Evolutionary conservation across 495 filamentous ascomycete species (phyloP).

Genomic region (Jackrogersella multiformis): DNA sequence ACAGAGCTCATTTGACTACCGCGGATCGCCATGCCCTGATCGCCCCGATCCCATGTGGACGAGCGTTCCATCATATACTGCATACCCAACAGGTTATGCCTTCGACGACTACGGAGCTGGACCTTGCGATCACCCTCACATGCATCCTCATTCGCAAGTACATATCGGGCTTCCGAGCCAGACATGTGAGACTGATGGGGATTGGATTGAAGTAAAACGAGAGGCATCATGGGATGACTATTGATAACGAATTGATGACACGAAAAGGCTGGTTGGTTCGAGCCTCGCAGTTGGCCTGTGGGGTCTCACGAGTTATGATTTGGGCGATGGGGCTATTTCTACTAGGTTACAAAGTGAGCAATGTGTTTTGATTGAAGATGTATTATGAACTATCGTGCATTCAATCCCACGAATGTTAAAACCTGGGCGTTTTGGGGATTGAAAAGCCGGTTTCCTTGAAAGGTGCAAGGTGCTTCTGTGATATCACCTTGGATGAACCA

Average conservation of each 20-base stretch:
- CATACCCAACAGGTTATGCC: slow-evolving; percentile 39
- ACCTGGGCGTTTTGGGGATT: not conserved
- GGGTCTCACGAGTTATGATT: not conserved
- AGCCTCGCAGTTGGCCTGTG: not conserved
- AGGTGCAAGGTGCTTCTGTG: not conserved
- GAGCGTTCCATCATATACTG: slow-evolving; percentile 16
- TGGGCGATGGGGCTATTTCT: not conserved
- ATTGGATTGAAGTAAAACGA: slow-evolving; percentile 48
- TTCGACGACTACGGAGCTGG: slow-evolving; percentile 37
- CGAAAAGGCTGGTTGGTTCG: not conserved
- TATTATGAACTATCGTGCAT: not conserved
- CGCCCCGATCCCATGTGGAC: slow-evolving; percentile 43
- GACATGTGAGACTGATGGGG: slow-evolving; percentile 42
- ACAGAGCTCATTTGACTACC: slow-evolving; percentile 39
- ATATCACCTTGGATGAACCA: not conserved
- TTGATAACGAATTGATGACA: no score
- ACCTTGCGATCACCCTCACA: slow-evolving; percentile 43
- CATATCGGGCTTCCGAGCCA: slow-evolving; percentile 36
- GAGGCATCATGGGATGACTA: slow-evolving; percentile 34
- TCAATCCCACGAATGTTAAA: not conserved
- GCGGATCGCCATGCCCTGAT: slow-evolving; percentile 34
- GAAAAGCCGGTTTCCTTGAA: slow-evolving; percentile 1
- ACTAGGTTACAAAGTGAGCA: not conserved
- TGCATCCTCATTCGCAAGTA: slow-evolving; percentile 41
- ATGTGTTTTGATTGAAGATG: not conserved